These are phyloP conservation scores for Lactifluus subvellereus DNA, from an alignment of 768 basidiomycete genomes.

Conservation along the genomic window DNA sequence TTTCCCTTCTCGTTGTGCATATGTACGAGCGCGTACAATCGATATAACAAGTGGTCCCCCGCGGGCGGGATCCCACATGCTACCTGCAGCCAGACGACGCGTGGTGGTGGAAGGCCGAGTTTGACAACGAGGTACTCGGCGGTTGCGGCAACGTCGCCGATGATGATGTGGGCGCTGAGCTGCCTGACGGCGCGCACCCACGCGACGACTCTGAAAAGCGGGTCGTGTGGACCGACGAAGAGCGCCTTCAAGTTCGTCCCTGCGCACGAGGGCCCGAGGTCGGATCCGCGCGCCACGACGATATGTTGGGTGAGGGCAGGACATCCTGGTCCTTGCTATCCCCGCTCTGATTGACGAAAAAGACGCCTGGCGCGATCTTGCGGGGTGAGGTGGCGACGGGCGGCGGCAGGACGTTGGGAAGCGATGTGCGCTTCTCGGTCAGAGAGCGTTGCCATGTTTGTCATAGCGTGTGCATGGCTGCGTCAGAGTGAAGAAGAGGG, in stretches of 20 bases:
- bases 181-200: constrained; percentile 15
- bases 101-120: background rate
- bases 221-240: constrained; percentile 12
- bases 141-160: constrained; percentile 5
- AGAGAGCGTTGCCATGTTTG: background rate
- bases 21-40: background rate
- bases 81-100: constrained; percentile 12
- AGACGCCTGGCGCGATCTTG: constrained; percentile 12
- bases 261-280: background rate
- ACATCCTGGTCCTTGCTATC: background rate
- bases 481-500: background rate
- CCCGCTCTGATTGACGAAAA: background rate
- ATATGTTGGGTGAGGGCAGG: background rate
- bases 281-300: constrained; percentile 3
- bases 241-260: constrained; percentile 12
- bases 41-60: constrained; percentile 3
- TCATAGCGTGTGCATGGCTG: constrained; percentile 1
- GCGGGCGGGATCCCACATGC: constrained; percentile 9
- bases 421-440: background rate
- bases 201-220: constrained; percentile 12
- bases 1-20: background rate
- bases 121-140: constrained; percentile 17
- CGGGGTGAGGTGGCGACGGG: background rate
- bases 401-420: background rate
- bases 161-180: constrained; percentile 6